Conservation (phyloP, 108 stramenopile genomes). For the Pseudonitzschia multistriata region DNA sequence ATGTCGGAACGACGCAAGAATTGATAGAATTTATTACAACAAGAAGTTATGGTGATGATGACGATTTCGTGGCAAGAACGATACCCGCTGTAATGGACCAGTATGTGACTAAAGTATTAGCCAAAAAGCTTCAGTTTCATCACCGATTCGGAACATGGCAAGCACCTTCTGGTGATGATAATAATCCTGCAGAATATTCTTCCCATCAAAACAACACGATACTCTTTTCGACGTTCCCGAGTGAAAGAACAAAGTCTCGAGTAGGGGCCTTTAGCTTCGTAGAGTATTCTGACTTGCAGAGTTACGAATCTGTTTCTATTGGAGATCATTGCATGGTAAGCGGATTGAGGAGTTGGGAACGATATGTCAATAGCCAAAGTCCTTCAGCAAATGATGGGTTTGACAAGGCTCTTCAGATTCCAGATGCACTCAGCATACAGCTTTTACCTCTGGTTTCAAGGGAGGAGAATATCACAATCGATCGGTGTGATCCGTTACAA, state of each 20-base stretch:
- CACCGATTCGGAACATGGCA: conserved; percentile 5
- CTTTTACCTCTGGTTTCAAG: conserved; percentile 36
- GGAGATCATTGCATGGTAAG: conserved; percentile 6
- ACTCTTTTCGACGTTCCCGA: conserved; percentile 18
- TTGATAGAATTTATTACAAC: conserved; percentile 55
- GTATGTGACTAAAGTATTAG: background rate
- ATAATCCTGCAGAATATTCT: background rate
- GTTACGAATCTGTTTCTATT: conserved; percentile 17
- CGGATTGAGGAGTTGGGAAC: background rate
- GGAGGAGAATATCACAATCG: background rate
- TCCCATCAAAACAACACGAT: conserved; percentile 1
- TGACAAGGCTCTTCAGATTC: conserved; percentile 37
- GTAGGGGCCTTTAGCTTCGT: conserved; percentile 26
- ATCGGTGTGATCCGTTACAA: background rate
- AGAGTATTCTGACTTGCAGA: conserved; percentile 34
- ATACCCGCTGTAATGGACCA: background rate
- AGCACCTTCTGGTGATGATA: background rate
- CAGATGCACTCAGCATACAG: conserved; percentile 53
- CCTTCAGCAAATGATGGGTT: background rate
- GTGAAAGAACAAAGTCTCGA: background rate
- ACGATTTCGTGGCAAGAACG: background rate
- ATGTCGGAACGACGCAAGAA: conserved; percentile 77
- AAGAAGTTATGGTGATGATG: background rate
- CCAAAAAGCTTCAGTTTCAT: background rate
- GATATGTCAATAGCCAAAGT: background rate